phyloP scores from a whole-genome alignment of 805 yeast genomes.

The Lipomyces yamadae region DNA sequence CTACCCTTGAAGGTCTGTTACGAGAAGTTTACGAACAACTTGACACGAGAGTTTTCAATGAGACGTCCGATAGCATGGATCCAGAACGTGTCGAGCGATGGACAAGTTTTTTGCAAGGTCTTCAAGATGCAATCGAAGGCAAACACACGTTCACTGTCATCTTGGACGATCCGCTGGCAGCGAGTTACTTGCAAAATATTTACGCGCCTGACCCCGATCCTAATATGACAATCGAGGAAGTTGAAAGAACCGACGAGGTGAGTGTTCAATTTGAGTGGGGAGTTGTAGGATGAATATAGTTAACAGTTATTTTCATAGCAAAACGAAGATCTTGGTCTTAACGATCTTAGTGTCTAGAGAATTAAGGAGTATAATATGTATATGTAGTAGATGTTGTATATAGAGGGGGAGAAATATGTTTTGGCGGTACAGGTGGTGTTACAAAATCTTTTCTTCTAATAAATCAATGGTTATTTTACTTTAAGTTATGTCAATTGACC shows the following conservation, averaged over 20 bases:
- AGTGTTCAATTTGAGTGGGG: background rate
- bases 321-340: slow-evolving; percentile 88
- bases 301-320: slow-evolving; percentile 47
- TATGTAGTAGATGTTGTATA: slow-evolving; percentile 4
- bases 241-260: slow-evolving; percentile 75
- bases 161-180: slow-evolving; percentile 94
- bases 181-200: slow-evolving; percentile 95
- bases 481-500: background rate
- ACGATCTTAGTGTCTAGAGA: slow-evolving; percentile 47
- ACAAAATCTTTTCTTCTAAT: background rate
- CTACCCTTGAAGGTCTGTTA: slow-evolving; percentile 92
- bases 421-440: background rate
- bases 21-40: slow-evolving; percentile 89
- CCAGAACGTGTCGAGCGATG: slow-evolving; percentile 76
- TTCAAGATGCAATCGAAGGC: slow-evolving; percentile 82
- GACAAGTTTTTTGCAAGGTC: slow-evolving; percentile 72
- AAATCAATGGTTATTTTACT: background rate
- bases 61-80: slow-evolving; percentile 92
- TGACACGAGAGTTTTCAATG: slow-evolving; percentile 78
- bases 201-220: slow-evolving; percentile 99
- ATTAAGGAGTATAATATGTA: background rate
- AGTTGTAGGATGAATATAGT: background rate
- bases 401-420: background rate
- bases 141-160: slow-evolving; percentile 77
- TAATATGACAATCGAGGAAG: slow-evolving; percentile 88